Percentiles rank a stretch among this genome's conserved stretches.
Conservation (phyloP, 2,329 filamentous ascomycete species). For the Fusarium cyanostomum region DNA sequence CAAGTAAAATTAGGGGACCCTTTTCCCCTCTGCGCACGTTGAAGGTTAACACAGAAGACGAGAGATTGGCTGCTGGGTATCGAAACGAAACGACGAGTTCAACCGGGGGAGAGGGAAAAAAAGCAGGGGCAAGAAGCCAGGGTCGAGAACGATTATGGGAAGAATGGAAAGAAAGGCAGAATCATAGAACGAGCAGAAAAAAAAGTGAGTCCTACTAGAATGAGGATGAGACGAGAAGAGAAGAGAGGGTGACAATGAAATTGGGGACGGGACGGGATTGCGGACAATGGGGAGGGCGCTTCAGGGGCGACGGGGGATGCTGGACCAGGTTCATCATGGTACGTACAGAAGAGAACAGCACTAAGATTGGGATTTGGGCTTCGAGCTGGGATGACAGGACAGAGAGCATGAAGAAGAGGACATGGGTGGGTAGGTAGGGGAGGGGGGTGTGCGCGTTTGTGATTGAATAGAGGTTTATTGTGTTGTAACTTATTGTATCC, state of each 20-base stretch:
- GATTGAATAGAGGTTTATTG: slow-evolving; percentile 14
- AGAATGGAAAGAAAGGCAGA: slow-evolving; percentile 25
- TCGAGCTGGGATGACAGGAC: slow-evolving; percentile 23
- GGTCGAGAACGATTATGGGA: slow-evolving; percentile 25
- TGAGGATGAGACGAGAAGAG: slow-evolving; percentile 31
- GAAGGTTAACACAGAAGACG: slow-evolving; percentile 10
- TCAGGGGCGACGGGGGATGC: slow-evolving; percentile 38
- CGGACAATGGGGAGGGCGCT: slow-evolving; percentile 26
- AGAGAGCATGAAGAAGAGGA: slow-evolving; percentile 29
- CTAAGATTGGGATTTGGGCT: slow-evolving; percentile 37
- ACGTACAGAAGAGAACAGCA: slow-evolving; percentile 23
- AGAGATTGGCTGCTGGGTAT: slow-evolving; percentile 26
- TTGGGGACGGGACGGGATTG: slow-evolving; percentile 19
- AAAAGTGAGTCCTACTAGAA: slow-evolving; percentile 11
- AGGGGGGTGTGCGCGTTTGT: slow-evolving; percentile 10
- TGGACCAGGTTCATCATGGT: slow-evolving; percentile 34
- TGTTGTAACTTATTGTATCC: slow-evolving; percentile 6
- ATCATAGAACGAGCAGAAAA: slow-evolving; percentile 24
- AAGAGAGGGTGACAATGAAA: slow-evolving; percentile 35
- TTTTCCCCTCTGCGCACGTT: slow-evolving; percentile 29
- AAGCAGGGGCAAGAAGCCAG: slow-evolving; percentile 22
- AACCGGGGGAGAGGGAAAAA: slow-evolving; percentile 1
- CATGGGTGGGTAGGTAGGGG: slow-evolving; percentile 24
- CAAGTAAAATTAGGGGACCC: slow-evolving; percentile 37
- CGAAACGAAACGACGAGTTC: slow-evolving; percentile 29